A percentile compares a stretch with the other conserved stretches of the same genome.
Conservation (phyloP, 73 alveolate species). For the Paramecium octaurelia region DNA sequence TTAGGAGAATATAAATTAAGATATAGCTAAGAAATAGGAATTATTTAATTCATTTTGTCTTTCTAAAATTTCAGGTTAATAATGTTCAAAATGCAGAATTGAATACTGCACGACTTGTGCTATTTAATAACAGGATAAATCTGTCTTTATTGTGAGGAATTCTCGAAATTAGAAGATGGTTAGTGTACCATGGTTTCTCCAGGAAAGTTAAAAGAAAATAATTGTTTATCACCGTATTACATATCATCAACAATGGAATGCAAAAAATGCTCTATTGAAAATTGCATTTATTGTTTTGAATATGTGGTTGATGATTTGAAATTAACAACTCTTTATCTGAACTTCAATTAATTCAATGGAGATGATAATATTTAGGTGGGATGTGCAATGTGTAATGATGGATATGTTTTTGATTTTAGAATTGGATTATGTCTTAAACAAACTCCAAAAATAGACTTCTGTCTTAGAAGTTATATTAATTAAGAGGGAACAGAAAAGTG, state of each 20-base stretch:
- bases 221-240: not conserved
- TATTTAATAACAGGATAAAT: not conserved
- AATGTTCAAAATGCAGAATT: not conserved
- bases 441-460: not conserved
- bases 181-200: too few relatives aligned
- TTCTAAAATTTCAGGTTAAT: not conserved
- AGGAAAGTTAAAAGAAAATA: too few relatives aligned
- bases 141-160: accelerated
- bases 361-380: not conserved
- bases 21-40: not conserved
- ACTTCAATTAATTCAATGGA: not conserved
- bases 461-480: not conserved
- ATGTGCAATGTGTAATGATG: not conserved
- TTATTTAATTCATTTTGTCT: not conserved
- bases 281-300: not conserved
- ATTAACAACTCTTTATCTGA: not conserved
- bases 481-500: not conserved
- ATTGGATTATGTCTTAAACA: not conserved
- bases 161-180: not conserved
- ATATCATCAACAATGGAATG: not conserved
- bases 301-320: not conserved
- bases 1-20: not conserved
- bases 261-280: not conserved
- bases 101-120: not conserved
- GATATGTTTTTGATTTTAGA: not conserved